Base-by-base conservation (phyloP, 257 asterid genomes). In the Forsythia viridissima region DNA sequence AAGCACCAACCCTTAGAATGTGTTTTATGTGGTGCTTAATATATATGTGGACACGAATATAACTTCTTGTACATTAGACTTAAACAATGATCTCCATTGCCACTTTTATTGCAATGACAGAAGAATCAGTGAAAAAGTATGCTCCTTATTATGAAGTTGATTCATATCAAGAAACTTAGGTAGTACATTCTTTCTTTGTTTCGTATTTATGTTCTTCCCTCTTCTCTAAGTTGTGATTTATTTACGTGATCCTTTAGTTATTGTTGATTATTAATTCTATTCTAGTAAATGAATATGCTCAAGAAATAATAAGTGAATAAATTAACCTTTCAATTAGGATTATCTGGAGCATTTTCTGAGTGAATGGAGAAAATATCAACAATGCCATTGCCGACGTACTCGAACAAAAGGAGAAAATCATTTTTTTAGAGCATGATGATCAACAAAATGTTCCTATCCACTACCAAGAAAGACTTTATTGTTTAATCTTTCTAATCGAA, bases 321-420 rank as follows among this genome's bases (percentile, higher is more conserved):
- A 48, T 48, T 57, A 18, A 21, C 40, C 6, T 24, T 10, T 37
- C 51, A 70, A 66, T 41, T 40, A 52, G 68, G 61, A 15, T 69
- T 77, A 88, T 88, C 89, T 81, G 84, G 44, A 44, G 65, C 78
- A 74, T 75, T 75, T 78, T 71, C 87, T 61, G 85, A 80, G 86
- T 91, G 94, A 78, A 86, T 81, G 78, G 94, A 86, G 82, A 88
- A 94, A 77, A 89, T 85, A 77, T 89, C 97, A 76, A 82, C 91
- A 76, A 84, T 24, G 24, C 24, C 24, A 30, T 30, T 30, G 34
- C 2, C 34, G 34, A 30, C 2, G 34, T 30, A 30, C 34, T 30
- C 34, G 34, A 30, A 30, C 34, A 30, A 30, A 30, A 30, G 34
- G 2, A 30, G 34, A 30, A 30, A 30, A 30, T 30, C 34, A 30